A percentile compares a stretch with the other conserved stretches of the same genome.
Evolutionary conservation across 345 rosid genomes (phyloP).

Genomic region (Linum tenue): DNA sequence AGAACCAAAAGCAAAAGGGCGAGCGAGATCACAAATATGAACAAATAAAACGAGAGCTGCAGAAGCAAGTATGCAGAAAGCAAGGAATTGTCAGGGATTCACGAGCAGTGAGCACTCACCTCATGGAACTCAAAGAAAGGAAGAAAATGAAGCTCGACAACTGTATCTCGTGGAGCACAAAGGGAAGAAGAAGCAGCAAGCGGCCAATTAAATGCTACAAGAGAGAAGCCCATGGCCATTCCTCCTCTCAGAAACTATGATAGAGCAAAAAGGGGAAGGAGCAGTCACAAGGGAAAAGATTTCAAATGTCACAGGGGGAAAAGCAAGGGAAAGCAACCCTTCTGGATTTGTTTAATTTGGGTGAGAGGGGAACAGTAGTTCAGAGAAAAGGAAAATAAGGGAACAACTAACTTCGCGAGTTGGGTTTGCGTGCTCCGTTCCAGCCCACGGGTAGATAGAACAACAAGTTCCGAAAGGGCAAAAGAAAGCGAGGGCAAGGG

Average conservation of each 20-base stretch:
- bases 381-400: conserved; percentile 16
- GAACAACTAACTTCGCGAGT: conserved; percentile 18
- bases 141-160: conserved; percentile 15
- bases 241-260: neutral
- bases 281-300: no score
- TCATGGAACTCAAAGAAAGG: conserved; percentile 22
- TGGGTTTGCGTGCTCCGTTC: conserved; percentile 5
- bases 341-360: neutral
- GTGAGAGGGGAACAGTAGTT: conserved; percentile 16
- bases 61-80: conserved; percentile 9
- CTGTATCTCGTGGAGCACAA: conserved; percentile 9
- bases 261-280: neutral
- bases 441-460: neutral
- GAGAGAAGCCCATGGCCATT: neutral
- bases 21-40: no score
- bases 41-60: neutral
- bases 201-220: neutral
- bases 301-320: no score
- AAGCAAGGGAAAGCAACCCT: neutral
- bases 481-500: neutral
- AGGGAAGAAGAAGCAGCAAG: neutral
- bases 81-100: conserved; percentile 15
- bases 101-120: conserved; percentile 26
- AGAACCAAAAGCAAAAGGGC: no score
- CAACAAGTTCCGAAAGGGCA: neutral